A percentile compares a stretch with the other conserved stretches of the same genome.
These are phyloP conservation scores for Ophiostoma quercus DNA, from an alignment of 2,329 filamentous ascomycete species.

Conservation along the genomic window DNA sequence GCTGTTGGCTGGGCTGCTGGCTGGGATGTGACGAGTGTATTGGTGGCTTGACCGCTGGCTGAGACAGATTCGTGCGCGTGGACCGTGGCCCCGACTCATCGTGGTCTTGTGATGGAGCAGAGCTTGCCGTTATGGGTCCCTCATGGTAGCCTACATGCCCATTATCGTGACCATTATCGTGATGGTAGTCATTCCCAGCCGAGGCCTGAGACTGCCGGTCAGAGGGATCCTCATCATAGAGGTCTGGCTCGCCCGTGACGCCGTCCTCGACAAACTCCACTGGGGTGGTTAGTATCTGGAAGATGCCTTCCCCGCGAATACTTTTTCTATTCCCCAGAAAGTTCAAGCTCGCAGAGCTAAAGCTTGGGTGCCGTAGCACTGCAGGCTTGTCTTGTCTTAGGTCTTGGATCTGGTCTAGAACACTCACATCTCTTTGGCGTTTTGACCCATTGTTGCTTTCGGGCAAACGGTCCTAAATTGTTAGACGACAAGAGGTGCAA, in stretches of 20 bases:
- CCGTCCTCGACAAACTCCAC: constrained; percentile 26
- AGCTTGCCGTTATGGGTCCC: neutral
- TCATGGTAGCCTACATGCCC: neutral
- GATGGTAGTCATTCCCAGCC: neutral
- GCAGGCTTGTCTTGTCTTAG: neutral
- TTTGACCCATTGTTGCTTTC: constrained; percentile 35
- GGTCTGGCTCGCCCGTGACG: constrained; percentile 20
- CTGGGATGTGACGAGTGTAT: neutral
- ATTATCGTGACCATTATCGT: neutral
- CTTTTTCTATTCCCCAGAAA: neutral
- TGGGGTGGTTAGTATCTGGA: constrained; percentile 15
- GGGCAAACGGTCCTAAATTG: constrained; percentile 30
- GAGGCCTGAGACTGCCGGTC: constrained; percentile 6
- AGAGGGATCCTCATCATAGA: constrained; percentile 16
- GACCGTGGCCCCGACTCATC: neutral
- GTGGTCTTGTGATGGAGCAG: neutral
- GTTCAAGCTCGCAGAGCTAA: neutral
- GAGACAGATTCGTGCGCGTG: neutral
- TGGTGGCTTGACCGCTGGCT: neutral
- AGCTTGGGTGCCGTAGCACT: neutral
- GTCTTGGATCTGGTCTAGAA: neutral
- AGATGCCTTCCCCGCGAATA: neutral
- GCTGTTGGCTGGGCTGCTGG: constrained; percentile 12
- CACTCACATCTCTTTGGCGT: constrained; percentile 31
- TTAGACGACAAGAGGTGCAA: too few relatives aligned